A percentile compares a stretch with the other conserved stretches of the same genome.
Evolutionary conservation across 2,329 filamentous ascomycete species (phyloP).

Genomic region (Lachnellula arida): DNA sequence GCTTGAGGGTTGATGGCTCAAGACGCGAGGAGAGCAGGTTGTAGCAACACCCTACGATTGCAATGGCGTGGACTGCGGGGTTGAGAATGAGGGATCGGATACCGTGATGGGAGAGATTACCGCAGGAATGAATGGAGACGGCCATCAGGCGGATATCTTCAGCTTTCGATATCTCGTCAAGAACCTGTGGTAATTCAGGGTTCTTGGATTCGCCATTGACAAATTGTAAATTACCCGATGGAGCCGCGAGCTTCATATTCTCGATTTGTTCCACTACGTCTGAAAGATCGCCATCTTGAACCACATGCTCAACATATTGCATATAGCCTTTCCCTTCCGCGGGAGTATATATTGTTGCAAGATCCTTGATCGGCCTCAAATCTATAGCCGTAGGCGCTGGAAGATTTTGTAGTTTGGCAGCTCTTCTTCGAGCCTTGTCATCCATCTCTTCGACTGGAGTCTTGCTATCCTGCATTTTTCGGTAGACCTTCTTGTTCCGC

Average conservation of each 20-base stretch:
- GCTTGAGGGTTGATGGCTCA: conserved; percentile 80
- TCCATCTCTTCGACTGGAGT: conserved; percentile 39
- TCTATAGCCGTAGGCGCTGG: conserved; percentile 32
- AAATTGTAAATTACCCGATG: conserved; percentile 10
- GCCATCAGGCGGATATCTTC: conserved; percentile 64
- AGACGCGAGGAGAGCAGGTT: conserved; percentile 90
- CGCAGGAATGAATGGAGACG: conserved; percentile 93
- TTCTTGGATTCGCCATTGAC: conserved; percentile 20
- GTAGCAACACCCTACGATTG: conserved; percentile 97
- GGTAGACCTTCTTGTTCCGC: conserved; percentile 78
- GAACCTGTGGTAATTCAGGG: conserved; percentile 2
- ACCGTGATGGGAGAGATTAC: conserved; percentile 93
- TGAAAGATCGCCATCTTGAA: conserved; percentile 68
- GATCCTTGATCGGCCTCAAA: conserved; percentile 46
- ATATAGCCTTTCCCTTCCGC: conserved; percentile 64
- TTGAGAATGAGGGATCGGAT: conserved; percentile 83
- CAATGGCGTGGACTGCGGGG: conserved; percentile 78
- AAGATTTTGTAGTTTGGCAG: conserved; percentile 31
- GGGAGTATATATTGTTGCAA: conserved; percentile 48
- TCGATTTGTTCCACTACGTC: conserved; percentile 62
- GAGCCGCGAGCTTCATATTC: conserved; percentile 33
- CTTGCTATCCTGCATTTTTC: conserved; percentile 32
- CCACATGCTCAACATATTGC: conserved; percentile 70
- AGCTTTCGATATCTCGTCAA: conserved; percentile 24
- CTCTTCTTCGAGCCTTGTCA: conserved; percentile 36